Evolutionary conservation across 1,284 basidiomycete genomes (phyloP), one percentile per base, ranked within the genome.

Genomic region (Hymenochaete sp.): DNA sequence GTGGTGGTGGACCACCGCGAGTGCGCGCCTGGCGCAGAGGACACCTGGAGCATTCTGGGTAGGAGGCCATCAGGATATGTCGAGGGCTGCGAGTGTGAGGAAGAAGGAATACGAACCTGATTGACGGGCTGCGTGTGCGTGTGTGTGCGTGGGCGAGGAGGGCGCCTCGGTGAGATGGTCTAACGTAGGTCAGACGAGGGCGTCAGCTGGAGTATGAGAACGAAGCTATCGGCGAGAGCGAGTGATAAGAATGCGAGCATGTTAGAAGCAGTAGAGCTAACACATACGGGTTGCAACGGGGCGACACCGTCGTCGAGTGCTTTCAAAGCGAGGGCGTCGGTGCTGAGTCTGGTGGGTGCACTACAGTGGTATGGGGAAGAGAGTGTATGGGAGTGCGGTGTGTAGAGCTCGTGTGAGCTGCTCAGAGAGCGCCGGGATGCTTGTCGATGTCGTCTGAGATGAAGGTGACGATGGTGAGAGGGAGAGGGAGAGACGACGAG

Each of bases 1-100:
- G 57, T 40, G 28, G 43, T 44, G 42, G 60, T 57, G 16, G 61
- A 59, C 47, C 57, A 57, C 38, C 61, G 58, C 25, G 61, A 61
- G 52, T 4, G 53, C 51, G 16, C 52, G 52, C n/a, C 45, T 36
- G 29, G 54, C 43, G 22, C 51, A 50, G 39, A 57, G 51, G 55
- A 56, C 55, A 50, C 44, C 27, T 50, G 39, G 32, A 50, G 41
- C 38, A 41, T 45, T 8, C 22, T 47, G 14, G 13, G 8, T 36
- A 19, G 25, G 11, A 32, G 8, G 26, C 19, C 11, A 13, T 13
- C 19, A n/a, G 32, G n/a, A 27, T 16, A 37, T 21, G 10, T 24
- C 21, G 28, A 5, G 33, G 14, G 11, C 14, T 27, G 24, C 18
- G 11, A 22, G 3, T 25, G 14, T 19, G 9, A 36, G 18, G 33